Evolutionary conservation across 2,329 filamentous ascomycete species (phyloP), one percentile per base, ranked within the genome.

Genomic region (Exophiala sp.): DNA sequence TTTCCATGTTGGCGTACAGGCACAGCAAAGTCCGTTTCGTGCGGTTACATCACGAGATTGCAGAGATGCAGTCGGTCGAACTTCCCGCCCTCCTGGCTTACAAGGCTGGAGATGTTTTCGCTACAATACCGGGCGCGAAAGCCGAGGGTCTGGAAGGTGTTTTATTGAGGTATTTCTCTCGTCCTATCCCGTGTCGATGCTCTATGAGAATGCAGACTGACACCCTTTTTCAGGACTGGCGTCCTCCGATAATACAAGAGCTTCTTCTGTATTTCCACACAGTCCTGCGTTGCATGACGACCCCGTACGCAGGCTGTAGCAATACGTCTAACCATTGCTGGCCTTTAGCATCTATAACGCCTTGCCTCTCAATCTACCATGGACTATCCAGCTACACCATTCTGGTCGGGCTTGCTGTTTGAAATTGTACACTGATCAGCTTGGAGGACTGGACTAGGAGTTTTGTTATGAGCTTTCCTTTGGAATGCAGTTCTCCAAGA

Each of bases 31-130:
- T 86, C 27, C 88, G 87, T 64, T 97, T 98, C 65, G 79, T 97
- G 71, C 94, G 91, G 71, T 79, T 97, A 41, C 84, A 95, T 68
- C 88, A 88, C 65, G 83, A 86, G 55, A 90, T 95, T 51, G 94
- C 95, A 30, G 90, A 97, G 66, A 95, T 97, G 75, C 88, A 96
- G 66, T 81, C 86, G 51, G 86, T 89, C 24, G 84, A 85, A 39
- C 86, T 95, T 1, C 93, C 93, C 0, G 88, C 93, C 2, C 75
- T 97, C 30, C 75, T 97, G 42, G 91, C 87, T 9, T 98, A 98
- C 73, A 83, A 83, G 51, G 87, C 84, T 62, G 90, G 89, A 46
- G 90, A 97, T 58, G 82, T 96, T 58, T 89, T 97, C 61, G 87
- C 88, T 57, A 94, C 90, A 62, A 74, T 97, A 45, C 87, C 93